Evolutionary conservation across 208 protist species (phyloP), one percentile per base, ranked within the genome.

Genomic region (Angomonas ambiguus): DNA sequence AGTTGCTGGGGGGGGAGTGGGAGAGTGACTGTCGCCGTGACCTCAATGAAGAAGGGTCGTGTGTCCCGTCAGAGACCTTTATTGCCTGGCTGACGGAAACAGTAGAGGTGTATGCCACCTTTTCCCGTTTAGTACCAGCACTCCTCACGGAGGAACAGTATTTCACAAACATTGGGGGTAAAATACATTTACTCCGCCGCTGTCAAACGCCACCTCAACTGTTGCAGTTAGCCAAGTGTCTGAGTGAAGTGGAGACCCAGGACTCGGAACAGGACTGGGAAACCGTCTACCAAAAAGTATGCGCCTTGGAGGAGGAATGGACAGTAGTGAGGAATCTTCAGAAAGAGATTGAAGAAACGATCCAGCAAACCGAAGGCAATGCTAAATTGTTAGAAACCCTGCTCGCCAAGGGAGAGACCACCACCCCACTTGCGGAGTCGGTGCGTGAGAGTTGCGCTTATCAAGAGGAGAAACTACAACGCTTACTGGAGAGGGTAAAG

Each of bases 361-460:
- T 89, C 11, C 69, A 82, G 20, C 71, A 85, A 35, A 76, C 79
- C 2, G 32, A 63, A 22, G 70, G 63, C 11, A 93, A 86, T 67
- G 70, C 84, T 62, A 77, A 83, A 59, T 68, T 92, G 64, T 78
- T 92, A 32, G 38, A 45, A 0, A 84, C 71, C 38, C 57, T 92
- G 25, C 42, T 87, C 34, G 69, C 74, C 41, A 85, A 83, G 41
- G 20, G 71, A 13, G 80, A 89, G 31, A 64, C 70, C 20, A 72
- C 59, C 30, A 70, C 76, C 0, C 67, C 74, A 2, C 69, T 90
- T 33, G 76, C 76, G 28, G 74, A 82, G 22, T 93, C 87, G 13
- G 74, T 89, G 6, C 66, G 30, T 11, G 87, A 89, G 49, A 93
- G 87, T 72, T 88, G 82, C 69, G 74, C 69, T 51, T 92, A 89